Conservation (phyloP, 495 filamentous ascomycete genomes). For the Penicillium steckii region DNA sequence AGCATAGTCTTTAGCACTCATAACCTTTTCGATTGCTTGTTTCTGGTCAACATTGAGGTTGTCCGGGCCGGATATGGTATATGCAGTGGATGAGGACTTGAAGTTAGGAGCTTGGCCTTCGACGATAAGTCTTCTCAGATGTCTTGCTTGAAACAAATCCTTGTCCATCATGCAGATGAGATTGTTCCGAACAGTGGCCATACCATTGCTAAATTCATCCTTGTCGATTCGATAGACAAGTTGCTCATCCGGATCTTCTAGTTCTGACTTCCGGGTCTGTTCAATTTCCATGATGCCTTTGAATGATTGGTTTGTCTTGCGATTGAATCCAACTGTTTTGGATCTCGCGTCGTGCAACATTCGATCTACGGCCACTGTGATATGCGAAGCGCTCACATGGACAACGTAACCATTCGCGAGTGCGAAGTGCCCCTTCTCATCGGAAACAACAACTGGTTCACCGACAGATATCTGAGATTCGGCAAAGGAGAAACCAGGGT, state of each 20-base stretch:
- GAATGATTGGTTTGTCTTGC: constrained; percentile 76
- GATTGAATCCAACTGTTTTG: constrained; percentile 71
- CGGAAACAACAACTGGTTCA: constrained; percentile 94
- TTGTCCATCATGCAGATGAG: constrained; percentile 88
- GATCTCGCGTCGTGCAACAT: constrained; percentile 81
- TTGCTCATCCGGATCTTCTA: constrained; percentile 53
- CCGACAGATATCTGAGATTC: constrained; percentile 89
- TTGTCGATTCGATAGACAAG: constrained; percentile 86
- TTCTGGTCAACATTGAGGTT: constrained; percentile 84
- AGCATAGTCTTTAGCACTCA: constrained; percentile 92
- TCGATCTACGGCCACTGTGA: constrained; percentile 86
- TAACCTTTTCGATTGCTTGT: constrained; percentile 84
- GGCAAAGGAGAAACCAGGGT: constrained; percentile 69
- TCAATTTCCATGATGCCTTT: constrained; percentile 86
- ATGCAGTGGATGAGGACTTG: constrained; percentile 59
- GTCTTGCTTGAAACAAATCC: constrained; percentile 65
- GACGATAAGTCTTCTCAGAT: constrained; percentile 76
- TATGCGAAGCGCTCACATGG: constrained; percentile 65
- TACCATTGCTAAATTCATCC: constrained; percentile 96
- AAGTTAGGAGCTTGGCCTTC: constrained; percentile 71
- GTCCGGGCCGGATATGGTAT: constrained; percentile 47
- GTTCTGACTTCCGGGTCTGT: constrained; percentile 43
- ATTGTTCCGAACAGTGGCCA: constrained; percentile 93
- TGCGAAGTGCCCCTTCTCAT: constrained; percentile 92
- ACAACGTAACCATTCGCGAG: constrained; percentile 89